These are phyloP conservation scores for Cladosporium oxysporum DNA, from an alignment of 2,329 filamentous ascomycete species.

Conservation along the genomic window DNA sequence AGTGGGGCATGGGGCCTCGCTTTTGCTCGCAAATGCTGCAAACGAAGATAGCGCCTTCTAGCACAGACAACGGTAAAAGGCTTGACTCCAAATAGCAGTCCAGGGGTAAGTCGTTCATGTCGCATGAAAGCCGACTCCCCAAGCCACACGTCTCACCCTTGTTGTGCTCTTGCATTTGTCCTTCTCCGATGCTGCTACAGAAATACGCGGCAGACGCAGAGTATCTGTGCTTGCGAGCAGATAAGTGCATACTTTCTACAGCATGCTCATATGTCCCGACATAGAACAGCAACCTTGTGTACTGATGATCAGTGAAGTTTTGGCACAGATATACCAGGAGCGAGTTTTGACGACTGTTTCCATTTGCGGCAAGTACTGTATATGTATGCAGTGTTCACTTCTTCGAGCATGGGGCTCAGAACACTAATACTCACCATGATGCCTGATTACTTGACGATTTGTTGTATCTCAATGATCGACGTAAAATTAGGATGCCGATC, in stretches of 20 bases:
- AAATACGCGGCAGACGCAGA: not conserved
- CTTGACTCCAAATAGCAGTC: not conserved
- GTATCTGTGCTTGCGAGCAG: too few species aligned
- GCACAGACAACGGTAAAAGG: conserved; percentile 2
- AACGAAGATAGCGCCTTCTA: not conserved
- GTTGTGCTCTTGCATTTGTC: not conserved
- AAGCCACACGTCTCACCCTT: not conserved
- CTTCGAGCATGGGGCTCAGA: not conserved
- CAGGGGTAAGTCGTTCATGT: not conserved
- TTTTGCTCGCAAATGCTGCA: not conserved
- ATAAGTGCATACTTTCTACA: too few species aligned
- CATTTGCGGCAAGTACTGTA: not conserved
- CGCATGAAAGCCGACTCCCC: not conserved
- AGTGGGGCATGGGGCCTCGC: not conserved
- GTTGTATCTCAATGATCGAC: not conserved
- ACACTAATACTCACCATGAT: too few species aligned
- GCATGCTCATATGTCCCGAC: too few species aligned
- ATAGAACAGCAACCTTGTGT: too few species aligned
- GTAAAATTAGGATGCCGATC: not conserved
- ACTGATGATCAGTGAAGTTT: too few species aligned
- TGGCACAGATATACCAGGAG: too few species aligned
- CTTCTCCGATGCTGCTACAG: not conserved
- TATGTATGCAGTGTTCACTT: not conserved
- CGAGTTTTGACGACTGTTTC: too few species aligned
- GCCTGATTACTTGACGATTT: too few species aligned